These are phyloP conservation scores for Ceratobasidium sp. DNA, from an alignment of 1,284 basidiomycete species.

Conservation along the genomic window DNA sequence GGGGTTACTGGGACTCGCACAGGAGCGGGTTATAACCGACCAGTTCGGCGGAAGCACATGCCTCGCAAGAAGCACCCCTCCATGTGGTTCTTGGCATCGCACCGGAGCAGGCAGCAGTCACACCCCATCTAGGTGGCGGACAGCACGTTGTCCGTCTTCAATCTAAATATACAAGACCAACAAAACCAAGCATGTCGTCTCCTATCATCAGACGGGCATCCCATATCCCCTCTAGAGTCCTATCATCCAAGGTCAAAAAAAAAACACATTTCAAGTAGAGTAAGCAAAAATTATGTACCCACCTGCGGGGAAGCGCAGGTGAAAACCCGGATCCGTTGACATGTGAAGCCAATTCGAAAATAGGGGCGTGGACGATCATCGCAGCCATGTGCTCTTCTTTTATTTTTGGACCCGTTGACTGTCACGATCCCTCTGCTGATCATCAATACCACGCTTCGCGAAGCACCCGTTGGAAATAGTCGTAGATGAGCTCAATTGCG, in stretches of 20 bases:
- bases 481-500: background rate
- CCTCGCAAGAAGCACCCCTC: background rate
- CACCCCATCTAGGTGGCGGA: background rate
- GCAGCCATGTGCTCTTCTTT: slow-evolving; percentile 8
- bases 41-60: slow-evolving; percentile 18
- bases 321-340: background rate
- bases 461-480: background rate
- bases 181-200: too few species aligned
- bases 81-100: slow-evolving; percentile 8
- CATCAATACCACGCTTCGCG: background rate
- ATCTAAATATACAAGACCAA: too few species aligned
- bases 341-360: slow-evolving; percentile 13
- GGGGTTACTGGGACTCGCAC: background rate
- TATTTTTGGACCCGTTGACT: slow-evolving; percentile 14
- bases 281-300: background rate
- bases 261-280: background rate
- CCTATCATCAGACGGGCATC: too few species aligned
- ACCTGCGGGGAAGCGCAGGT: background rate
- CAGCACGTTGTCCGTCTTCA: background rate
- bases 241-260: background rate
- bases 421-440: background rate
- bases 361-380: background rate
- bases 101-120: background rate
- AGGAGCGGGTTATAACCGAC: background rate
- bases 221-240: too few species aligned